Conservation (phyloP, 2,329 filamentous ascomycete genomes). For the Alternaria consortialis region DNA sequence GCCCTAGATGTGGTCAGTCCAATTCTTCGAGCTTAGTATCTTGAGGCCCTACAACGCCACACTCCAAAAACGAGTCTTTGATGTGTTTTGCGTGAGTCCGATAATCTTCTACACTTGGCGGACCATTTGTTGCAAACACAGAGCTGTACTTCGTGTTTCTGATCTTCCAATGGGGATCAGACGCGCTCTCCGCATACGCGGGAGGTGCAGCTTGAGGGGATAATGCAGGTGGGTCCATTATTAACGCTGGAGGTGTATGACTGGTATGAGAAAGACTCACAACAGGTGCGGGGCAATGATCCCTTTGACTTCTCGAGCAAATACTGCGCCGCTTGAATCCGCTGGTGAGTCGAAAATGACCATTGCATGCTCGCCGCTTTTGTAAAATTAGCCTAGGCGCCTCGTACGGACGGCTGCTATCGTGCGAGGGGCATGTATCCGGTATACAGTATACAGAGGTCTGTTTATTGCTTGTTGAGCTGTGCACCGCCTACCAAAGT, state of each 20-base stretch:
- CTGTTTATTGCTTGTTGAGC: not conserved
- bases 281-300: too few species aligned
- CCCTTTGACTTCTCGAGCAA: too few species aligned
- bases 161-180: not conserved
- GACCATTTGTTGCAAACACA: not conserved
- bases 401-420: too few species aligned
- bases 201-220: not conserved
- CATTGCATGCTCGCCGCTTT: not conserved
- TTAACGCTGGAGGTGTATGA: not conserved
- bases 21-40: not conserved
- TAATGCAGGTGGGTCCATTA: not conserved
- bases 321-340: not conserved
- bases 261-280: not conserved
- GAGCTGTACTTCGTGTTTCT: slow-evolving; percentile 2
- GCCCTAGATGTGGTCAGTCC: not conserved
- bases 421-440: not conserved
- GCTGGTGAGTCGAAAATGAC: not conserved
- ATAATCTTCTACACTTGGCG: not conserved
- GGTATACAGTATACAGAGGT: not conserved
- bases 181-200: not conserved
- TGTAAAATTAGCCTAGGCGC: too few species aligned
- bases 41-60: not conserved
- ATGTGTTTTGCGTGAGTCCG: not conserved
- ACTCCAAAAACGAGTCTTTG: not conserved
- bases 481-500: not conserved